Base-by-base conservation (phyloP, 768 basidiomycete genomes). In the Candolleomyces aberdarensis region DNA sequence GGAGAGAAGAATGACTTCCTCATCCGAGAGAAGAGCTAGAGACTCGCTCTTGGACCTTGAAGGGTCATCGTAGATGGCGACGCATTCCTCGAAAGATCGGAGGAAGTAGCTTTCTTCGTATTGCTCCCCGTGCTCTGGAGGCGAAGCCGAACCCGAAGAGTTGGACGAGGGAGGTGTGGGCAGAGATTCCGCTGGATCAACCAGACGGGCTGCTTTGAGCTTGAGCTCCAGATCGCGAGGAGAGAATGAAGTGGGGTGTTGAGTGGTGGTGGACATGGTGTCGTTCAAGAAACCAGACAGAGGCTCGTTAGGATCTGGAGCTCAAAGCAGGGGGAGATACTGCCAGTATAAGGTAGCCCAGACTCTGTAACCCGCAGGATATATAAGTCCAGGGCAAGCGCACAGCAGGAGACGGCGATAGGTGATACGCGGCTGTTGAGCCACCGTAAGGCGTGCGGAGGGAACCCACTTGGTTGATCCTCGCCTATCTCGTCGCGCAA, bases 1-100 rank as follows among this genome's bases (percentile, higher is more conserved):
- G 1, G 88, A 83, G 51, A 99, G 80, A 59, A 94, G 57, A 58
- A 98, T 89, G 47, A 99, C 80, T 74, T 98, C 97, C 70, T 98
- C 96, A 66, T 99, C 94, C 55, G 84, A 90, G 67, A 99, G 75
- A 64, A 84, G 78, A 50, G 81, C 74, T 57, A 92, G 66, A 29
- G 84, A 78, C 7, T 74, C 77, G 26, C 83, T 80, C 8, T 85
- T 78, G 5, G 88, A 85, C 56, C 84, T 77, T 0, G 89, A 86
- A 1, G 85, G 86, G 59, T 86, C 85, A 68, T 90, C 90, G 67
- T 90, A 93, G 58, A 98, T 80, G 31, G 88, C 84, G 59, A 93
- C 79, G 65, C 90, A 90, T 63, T 94, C 91, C 39, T 89, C 86
- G 10, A 95, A 75, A 0, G 89, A 76, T 20, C 95, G 81, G 0